These are phyloP conservation scores for Plasmodium vivax DNA, from an alignment of 169 alveolate genomes.

Conservation along the genomic window DNA sequence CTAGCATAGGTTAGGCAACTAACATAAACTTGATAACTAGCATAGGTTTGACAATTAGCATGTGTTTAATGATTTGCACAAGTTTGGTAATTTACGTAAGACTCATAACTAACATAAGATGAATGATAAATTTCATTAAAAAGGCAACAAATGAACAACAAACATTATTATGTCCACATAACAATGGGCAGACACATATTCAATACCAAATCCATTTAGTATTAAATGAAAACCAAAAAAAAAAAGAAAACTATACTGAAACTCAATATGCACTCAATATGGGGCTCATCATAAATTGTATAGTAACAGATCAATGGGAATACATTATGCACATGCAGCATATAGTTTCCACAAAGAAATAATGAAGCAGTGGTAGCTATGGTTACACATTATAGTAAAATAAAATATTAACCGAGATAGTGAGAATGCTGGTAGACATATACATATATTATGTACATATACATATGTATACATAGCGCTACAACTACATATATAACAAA, in stretches of 20 bases:
- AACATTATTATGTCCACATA: background rate
- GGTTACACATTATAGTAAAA: no score
- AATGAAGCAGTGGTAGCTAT: background rate
- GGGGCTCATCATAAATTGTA: background rate
- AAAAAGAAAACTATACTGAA: no score
- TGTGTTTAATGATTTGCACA: no score
- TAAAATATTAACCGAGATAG: background rate
- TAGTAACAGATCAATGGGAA: background rate
- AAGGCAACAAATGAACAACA: background rate
- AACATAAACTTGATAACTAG: no score
- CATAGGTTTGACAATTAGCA: no score
- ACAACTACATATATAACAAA: background rate
- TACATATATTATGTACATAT: background rate
- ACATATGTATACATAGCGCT: no score
- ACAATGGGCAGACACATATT: background rate
- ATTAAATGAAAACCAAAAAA: background rate
- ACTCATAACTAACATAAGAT: background rate
- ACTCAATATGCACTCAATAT: no score
- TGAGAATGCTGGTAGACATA: background rate
- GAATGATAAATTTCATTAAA: background rate
- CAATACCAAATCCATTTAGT: background rate
- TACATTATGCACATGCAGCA: background rate
- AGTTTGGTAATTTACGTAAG: background rate
- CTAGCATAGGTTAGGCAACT: background rate
- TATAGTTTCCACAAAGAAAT: background rate